Base-by-base conservation (phyloP, 192 early-diverging fungal genomes). In the Podochytrium sp. region DNA sequence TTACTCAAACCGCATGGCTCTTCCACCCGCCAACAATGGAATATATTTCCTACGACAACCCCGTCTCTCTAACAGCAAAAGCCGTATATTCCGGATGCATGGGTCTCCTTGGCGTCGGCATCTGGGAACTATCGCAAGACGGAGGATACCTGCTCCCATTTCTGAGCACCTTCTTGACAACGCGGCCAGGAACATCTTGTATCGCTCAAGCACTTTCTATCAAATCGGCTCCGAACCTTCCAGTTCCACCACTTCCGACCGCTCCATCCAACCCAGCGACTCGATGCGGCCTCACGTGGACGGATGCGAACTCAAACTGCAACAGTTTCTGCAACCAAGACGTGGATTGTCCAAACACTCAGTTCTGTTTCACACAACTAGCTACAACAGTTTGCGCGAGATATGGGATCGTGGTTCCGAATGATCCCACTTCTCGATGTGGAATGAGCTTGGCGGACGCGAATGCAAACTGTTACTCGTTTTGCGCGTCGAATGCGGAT, bases 11-110 rank as follows among this genome's bases (percentile, higher is more conserved):
- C 0, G 92, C 93, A 10, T 93, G 91, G 90, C 41, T 93, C 38
- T 92, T 86, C 76, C 91, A 91, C 59, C 75, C 80, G 1, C 68
- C 65, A 0, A 89, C 81, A 4, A 83, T 65, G 23, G 75, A 79
- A 34, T 91, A 90, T 73, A 84, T 93, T 47, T 90, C 91, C 0
- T 93, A 92, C 73, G 90, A 92, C 71, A 90, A 91, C 57, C 82
- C 82, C 38, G 55, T 80, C n/a, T 89, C 89, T 6, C 59, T 93
- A 49, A 75, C 53, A 39, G 58, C 77, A 37, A 92, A 92, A 78
- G 83, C 85, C 0, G 68, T 84, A 50, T 90, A 87, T 76, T 88
- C 88, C 16, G 71, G 71, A n/a, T 71, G 76, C 10, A 80, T 86
- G 47, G 81, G 81, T 12, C 70, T 93, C 14, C 12, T 32, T 12